Percentiles rank a stretch among this genome's conserved stretches.
phyloP scores from a whole-genome alignment of 164 flowering plant species.

The Stephania cephalantha region DNA sequence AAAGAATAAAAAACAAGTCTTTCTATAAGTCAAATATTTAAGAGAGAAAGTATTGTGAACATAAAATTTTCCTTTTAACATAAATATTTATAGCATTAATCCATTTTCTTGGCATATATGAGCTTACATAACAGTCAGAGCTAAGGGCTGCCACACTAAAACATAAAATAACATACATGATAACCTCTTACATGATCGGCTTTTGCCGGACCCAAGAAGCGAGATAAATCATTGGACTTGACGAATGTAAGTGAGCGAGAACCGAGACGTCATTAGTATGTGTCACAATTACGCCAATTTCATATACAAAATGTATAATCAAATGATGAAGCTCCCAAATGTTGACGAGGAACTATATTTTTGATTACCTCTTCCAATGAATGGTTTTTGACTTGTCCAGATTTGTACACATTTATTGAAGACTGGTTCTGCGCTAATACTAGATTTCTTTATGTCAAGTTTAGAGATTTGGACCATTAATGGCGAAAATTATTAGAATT shows the following conservation, averaged over 20 bases:
- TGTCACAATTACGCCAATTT: constrained; percentile 58
- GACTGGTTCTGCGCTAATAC: constrained; percentile 23
- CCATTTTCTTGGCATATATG: neutral
- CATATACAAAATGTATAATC: constrained; percentile 35
- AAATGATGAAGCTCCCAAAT: neutral
- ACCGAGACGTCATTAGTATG: constrained; percentile 61
- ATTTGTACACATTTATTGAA: neutral
- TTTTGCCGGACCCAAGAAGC: constrained; percentile 53
- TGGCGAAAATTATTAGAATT: neutral
- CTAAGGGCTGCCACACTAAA: neutral
- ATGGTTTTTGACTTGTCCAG: constrained; percentile 3
- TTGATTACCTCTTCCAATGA: constrained; percentile 7
- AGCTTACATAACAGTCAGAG: neutral
- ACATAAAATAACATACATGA: constrained; percentile 32
- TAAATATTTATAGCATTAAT: neutral
- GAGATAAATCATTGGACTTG: constrained; percentile 35
- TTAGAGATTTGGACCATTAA: neutral
- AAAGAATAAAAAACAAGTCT: neutral
- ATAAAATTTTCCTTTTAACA: neutral
- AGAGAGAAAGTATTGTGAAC: neutral
- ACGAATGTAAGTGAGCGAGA: constrained; percentile 39
- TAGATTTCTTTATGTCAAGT: neutral
- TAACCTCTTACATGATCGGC: constrained; percentile 31
- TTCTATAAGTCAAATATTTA: neutral
- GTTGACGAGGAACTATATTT: neutral